Evolutionary conservation across 1,284 basidiomycete species (phyloP), one percentile per base, ranked within the genome.

Genomic region (Coniferiporia sulphurascens): DNA sequence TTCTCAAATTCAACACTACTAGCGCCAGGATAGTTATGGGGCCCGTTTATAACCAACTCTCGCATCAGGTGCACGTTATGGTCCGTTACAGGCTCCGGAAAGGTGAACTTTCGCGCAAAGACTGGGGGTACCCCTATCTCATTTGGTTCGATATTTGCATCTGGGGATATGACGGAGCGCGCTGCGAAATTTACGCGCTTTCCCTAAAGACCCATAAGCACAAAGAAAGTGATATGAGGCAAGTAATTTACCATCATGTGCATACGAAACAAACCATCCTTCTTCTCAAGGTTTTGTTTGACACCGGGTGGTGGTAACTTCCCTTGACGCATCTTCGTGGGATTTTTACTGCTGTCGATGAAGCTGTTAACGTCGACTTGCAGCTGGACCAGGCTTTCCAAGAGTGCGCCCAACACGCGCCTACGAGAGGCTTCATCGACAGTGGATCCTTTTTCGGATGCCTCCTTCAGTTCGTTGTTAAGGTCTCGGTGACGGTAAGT

Each of bases 141-240:
- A 73, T 95, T 97, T 43, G 97, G 95, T 76, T 99, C 97, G 66
- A 99, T 98, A 74, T 99, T 99, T 70, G 98, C 93, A 70, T 99
- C 97, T 9, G 97, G 97, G 35, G 97, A 99, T 65, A 99, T 99
- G 71, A 99, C 97, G 13, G 97, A 99, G 65, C 97, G 93, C 36
- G 97, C 97, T 46, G 97, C 95, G 72, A 97, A 98, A 74, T 99
- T 99, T 68, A 99, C 97, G 72, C 97, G 95, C 80, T 99, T 99
- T 45, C 97, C 97, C 93, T 95, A 62, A 19, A 46, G 57, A 54
- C 60, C 15, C n/a, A 62, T 57, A 27, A 65, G 43, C 17, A 60
- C n/a, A 53, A 10, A 45, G 41, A 22, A 55, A 52, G 27, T 45
- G 22, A n/a, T 17, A 54, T 49, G 52, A 55, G 53, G 22, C 60